Evolutionary conservation across 2,329 filamentous ascomycete genomes (phyloP).

Genomic region (Colletotrichum melonis): DNA sequence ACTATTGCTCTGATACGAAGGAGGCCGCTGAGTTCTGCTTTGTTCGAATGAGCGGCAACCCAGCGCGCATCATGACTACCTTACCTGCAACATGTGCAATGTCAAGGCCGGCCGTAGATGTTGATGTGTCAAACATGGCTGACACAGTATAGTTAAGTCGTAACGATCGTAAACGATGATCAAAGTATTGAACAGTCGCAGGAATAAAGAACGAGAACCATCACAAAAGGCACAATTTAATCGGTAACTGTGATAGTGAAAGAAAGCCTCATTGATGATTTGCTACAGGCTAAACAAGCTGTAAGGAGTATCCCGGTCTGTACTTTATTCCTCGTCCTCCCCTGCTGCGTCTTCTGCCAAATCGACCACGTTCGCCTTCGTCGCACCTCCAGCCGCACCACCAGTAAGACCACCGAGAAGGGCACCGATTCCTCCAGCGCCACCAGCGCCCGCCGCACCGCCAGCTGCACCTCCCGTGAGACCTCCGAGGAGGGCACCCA

Average conservation of each 20-base stretch:
- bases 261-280: constrained; percentile 26
- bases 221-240: too few species aligned
- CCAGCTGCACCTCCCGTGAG: constrained; percentile 11
- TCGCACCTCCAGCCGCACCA: background rate
- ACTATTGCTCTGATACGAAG: background rate
- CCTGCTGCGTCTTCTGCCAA: constrained; percentile 15
- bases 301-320: constrained; percentile 22
- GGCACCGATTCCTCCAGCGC: background rate
- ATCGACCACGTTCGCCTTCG: constrained; percentile 16
- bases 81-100: too few species aligned
- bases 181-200: too few species aligned
- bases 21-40: background rate
- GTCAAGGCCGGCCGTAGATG: too few species aligned
- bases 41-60: too few species aligned
- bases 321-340: constrained; percentile 21
- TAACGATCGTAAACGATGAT: too few species aligned
- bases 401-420: constrained; percentile 6
- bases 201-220: too few species aligned
- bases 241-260: background rate
- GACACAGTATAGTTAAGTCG: too few species aligned
- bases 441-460: constrained; percentile 1
- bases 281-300: constrained; percentile 28
- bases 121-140: too few species aligned
- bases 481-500: constrained; percentile 7
- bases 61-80: too few species aligned